Conservation (phyloP, 106 monocot genomes). For the Gastrodia elata region DNA sequence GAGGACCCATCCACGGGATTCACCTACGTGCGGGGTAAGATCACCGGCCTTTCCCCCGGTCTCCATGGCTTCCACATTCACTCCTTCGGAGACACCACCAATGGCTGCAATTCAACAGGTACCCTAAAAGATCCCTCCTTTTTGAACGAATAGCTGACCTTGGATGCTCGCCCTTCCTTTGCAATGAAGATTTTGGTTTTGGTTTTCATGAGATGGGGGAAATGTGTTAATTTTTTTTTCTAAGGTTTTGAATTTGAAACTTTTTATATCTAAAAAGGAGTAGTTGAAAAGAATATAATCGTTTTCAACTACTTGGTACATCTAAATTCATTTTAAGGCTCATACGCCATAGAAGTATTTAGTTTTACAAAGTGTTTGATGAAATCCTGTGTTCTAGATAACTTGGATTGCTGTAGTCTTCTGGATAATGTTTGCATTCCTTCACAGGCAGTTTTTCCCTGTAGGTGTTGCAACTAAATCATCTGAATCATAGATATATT, state of each 20-base stretch:
- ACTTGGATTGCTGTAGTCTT: background rate
- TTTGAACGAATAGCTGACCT: background rate
- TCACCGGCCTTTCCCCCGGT: slow-evolving; percentile 60
- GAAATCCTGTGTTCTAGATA: background rate
- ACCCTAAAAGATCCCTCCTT: background rate
- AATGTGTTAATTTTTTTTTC: background rate
- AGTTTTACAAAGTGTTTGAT: background rate
- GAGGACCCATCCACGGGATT: slow-evolving; percentile 40
- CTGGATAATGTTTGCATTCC: background rate
- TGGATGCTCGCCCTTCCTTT: background rate
- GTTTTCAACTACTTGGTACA: background rate
- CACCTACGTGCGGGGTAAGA: slow-evolving; percentile 57
- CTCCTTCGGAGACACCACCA: slow-evolving; percentile 75
- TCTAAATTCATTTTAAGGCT: background rate
- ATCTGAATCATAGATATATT: too few species aligned
- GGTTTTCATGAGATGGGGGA: background rate
- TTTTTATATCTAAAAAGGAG: background rate
- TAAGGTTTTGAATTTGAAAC: background rate
- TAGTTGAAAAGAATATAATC: too few species aligned
- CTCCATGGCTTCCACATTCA: slow-evolving; percentile 83
- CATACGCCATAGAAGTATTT: background rate
- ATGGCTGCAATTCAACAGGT: slow-evolving; percentile 92
- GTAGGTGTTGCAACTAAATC: too few species aligned
- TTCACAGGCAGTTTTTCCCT: background rate
- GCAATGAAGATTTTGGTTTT: background rate